phyloP scores from a whole-genome alignment of 257 asterid genomes.

The Solanum pinnatisectum region DNA sequence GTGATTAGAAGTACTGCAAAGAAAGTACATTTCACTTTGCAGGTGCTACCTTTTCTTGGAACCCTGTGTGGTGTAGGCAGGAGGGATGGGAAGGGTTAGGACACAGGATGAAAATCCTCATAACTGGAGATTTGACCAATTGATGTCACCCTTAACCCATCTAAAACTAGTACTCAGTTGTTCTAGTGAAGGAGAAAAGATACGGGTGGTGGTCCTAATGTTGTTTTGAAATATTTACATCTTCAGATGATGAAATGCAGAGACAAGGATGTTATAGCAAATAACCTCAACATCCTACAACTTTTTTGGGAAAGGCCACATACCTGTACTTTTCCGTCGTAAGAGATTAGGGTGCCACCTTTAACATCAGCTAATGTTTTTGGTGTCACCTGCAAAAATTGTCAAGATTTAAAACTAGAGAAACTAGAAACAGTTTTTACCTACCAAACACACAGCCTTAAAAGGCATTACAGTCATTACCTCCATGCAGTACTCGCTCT shows the following conservation, averaged over 20 bases:
- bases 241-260: neutral
- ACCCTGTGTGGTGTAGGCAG: neutral
- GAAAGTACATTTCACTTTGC: neutral
- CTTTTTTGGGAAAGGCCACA: neutral
- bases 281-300: neutral
- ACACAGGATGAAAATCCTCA: neutral
- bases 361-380: slow-evolving; percentile 96
- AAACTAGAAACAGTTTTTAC: neutral
- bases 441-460: neutral
- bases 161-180: neutral
- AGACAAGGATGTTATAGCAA: neutral
- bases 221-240: neutral
- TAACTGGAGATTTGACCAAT: neutral
- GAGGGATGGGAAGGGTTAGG: neutral
- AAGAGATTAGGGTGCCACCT: slow-evolving; percentile 95
- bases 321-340: slow-evolving; percentile 96
- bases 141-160: neutral
- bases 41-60: neutral
- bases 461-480: slow-evolving; percentile 19
- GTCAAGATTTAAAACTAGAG: neutral
- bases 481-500: slow-evolving; percentile 99
- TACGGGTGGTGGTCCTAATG: neutral
- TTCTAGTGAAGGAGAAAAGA: neutral
- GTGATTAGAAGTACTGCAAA: neutral
- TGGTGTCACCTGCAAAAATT: slow-evolving; percentile 77